Percentiles rank a stretch among this genome's conserved stretches.
These are phyloP conservation scores for Botrytis fabae DNA, from an alignment of 2,329 filamentous ascomycete species.

Conservation along the genomic window DNA sequence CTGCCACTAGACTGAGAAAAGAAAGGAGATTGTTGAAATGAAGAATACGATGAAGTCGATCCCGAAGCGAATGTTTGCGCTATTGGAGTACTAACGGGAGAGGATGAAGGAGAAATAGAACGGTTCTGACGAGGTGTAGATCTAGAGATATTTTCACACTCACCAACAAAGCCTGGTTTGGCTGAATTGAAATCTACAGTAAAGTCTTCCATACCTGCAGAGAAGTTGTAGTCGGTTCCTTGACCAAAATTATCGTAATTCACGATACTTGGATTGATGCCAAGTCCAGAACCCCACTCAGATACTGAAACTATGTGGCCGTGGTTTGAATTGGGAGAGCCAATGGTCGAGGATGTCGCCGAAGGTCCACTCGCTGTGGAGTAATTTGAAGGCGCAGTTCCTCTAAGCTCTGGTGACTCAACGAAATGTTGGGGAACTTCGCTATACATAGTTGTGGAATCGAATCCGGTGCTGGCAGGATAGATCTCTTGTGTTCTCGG, in stretches of 20 bases:
- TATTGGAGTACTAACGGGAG: conserved; percentile 26
- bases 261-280: conserved; percentile 39
- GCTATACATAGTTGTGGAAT: conserved; percentile 49
- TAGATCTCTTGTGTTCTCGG: conserved; percentile 39
- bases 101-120: conserved; percentile 35
- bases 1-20: conserved; percentile 55
- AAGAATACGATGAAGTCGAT: conserved; percentile 28
- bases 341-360: conserved; percentile 39
- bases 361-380: conserved; percentile 41
- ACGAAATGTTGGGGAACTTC: conserved; percentile 39
- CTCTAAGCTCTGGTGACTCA: conserved; percentile 38
- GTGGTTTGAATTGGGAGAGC: conserved; percentile 40
- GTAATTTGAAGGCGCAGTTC: conserved; percentile 38
- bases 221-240: conserved; percentile 38
- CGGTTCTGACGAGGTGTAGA: conserved; percentile 37
- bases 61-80: conserved; percentile 30
- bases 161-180: conserved; percentile 48
- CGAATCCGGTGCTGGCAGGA: conserved; percentile 49
- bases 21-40: conserved; percentile 46
- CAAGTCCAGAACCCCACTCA: conserved; percentile 40
- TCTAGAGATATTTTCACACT: conserved; percentile 45
- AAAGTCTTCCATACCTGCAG: conserved; percentile 42
- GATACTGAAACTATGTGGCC: conserved; percentile 35
- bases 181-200: conserved; percentile 43
- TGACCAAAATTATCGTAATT: conserved; percentile 35